Conservation (phyloP, 169 alveolate genomes). For the Eimeria acervulina region DNA sequence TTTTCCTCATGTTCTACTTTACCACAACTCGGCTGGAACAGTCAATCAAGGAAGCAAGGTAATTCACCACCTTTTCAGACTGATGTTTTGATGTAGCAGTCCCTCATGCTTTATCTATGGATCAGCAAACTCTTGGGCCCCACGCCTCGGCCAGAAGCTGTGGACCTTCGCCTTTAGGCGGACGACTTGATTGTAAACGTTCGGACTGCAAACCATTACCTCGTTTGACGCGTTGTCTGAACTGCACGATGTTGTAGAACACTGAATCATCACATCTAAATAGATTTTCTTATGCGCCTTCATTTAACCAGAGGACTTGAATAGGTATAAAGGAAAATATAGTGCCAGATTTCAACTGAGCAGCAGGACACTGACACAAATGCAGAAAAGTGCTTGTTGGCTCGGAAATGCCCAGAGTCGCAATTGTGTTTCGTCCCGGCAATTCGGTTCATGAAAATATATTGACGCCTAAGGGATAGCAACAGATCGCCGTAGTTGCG, state of each 20-base stretch:
- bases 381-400: background rate
- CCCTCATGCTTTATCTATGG: background rate
- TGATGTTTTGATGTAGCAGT: background rate
- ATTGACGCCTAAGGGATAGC: background rate
- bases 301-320: background rate
- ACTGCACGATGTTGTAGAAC: background rate
- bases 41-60: conserved; percentile 67
- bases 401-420: background rate
- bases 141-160: conserved; percentile 67
- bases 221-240: conserved; percentile 6
- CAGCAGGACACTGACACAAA: background rate
- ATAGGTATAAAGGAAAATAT: background rate
- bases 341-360: background rate
- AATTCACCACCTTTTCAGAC: background rate
- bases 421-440: background rate
- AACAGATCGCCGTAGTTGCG: too few species aligned
- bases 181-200: background rate
- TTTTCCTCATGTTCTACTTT: conserved; percentile 69
- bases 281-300: background rate
- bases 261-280: background rate
- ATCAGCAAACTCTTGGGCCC: conserved; percentile 64
- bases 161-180: conserved; percentile 76
- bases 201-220: background rate
- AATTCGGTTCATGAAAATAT: too few species aligned
- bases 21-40: conserved; percentile 65